phyloP scores from a whole-genome alignment of 2,329 filamentous ascomycete species.

The Nothophoma quercina region DNA sequence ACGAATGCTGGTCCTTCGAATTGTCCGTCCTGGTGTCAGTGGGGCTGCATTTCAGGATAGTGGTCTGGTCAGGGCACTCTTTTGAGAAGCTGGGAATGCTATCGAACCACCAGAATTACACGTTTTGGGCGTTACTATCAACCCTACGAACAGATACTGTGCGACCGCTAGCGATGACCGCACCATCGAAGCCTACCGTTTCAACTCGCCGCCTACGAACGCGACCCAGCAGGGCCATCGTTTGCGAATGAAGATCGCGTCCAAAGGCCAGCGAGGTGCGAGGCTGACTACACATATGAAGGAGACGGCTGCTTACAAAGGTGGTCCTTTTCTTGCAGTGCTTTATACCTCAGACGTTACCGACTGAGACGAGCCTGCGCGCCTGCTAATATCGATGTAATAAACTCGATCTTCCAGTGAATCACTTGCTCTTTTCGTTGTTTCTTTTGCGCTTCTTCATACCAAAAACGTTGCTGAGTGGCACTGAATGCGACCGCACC shows the following conservation, averaged over 20 bases:
- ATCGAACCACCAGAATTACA: slow-evolving; percentile 92
- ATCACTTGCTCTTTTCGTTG: slow-evolving; percentile 15
- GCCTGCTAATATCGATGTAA: slow-evolving; percentile 4
- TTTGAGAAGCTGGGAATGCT: slow-evolving; percentile 98
- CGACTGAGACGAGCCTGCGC: too few species aligned
- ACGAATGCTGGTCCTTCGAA: slow-evolving; percentile 96
- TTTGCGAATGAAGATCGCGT: too few species aligned
- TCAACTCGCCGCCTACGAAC: slow-evolving; percentile 85
- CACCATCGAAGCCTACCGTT: slow-evolving; percentile 95
- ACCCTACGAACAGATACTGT: slow-evolving; percentile 99
- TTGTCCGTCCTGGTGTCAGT: slow-evolving; percentile 96
- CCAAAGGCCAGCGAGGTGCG: too few species aligned
- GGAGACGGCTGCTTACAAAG: too few species aligned
- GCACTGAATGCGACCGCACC: slow-evolving; percentile 41
- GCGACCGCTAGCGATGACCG: slow-evolving; percentile 98
- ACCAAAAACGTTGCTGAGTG: slow-evolving; percentile 38
- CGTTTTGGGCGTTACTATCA: slow-evolving; percentile 98
- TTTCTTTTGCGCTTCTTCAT: slow-evolving; percentile 33
- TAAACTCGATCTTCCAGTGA: slow-evolving; percentile 4
- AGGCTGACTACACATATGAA: too few species aligned
- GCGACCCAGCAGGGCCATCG: slow-evolving; percentile 95
- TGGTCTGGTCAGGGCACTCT: slow-evolving; percentile 97
- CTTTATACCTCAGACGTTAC: too few species aligned
- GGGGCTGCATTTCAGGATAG: slow-evolving; percentile 94
- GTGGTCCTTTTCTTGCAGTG: too few species aligned